Evolutionary conservation across 2,329 filamentous ascomycete species (phyloP), one percentile per base, ranked within the genome.

Genomic region (Dendryphion nanum): DNA sequence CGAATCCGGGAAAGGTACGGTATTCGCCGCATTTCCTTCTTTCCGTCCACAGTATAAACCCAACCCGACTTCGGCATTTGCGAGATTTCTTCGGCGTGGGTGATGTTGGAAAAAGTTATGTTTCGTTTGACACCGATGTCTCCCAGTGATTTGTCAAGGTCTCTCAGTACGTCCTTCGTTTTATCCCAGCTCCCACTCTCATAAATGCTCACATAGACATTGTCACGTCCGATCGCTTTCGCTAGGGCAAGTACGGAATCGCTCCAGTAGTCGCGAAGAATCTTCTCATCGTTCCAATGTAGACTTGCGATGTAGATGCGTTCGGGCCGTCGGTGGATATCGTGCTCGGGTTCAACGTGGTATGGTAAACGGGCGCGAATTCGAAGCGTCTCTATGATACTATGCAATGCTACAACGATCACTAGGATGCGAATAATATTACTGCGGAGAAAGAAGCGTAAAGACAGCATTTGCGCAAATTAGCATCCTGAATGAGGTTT

Each of bases 131-230:
- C 76, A 1, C 75, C 72, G 13, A 78, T 50, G 10, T 57, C 55
- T 6, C 70, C 76, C 10, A 87, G 66, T 39, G 75, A 62, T 1
- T 44, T 48, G 40, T 84, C 80, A 18, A 89, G 66, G 16, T 76
- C 70, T 16, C 60, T 64, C 46, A 89, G 64, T 5, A 76, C 77
- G 12, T 68, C 74, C 60, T 86, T 86, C 14, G 78, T 85, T 40
- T 81, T 71, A 57, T 88, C 85, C 68, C 76, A 81, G 55, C 80
- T 84, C 5, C 83, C 83, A 50, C 79, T 83, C 61, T 87, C 84
- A 41, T 78, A 76, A 18, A 87, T 74, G 43, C 77, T 81, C 29
- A 89, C 74, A 55, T 77, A 87, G 2, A 87, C 76, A 54, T 86
- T 86, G 3, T 79, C 70, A 0, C 74, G 64, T 0, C 83, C 83